These are phyloP conservation scores for Lipomyces yamanashiensis DNA, from an alignment of 805 yeast genomes.

Conservation along the genomic window DNA sequence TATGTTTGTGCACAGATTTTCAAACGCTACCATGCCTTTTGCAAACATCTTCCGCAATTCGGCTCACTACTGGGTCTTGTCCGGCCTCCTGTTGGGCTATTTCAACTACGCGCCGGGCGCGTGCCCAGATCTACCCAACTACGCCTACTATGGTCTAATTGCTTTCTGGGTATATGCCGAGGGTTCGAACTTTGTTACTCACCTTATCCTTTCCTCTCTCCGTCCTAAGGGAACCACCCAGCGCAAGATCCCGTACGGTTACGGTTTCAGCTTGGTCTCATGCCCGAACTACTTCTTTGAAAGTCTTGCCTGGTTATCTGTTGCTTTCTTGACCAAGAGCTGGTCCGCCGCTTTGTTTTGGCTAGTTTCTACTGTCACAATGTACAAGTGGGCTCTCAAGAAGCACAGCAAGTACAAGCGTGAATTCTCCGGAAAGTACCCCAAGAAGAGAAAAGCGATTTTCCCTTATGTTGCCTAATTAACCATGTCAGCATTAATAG, in stretches of 20 bases:
- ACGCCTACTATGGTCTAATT: slow-evolving; percentile 10
- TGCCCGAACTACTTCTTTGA: slow-evolving; percentile 96
- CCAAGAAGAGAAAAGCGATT: slow-evolving; percentile 75
- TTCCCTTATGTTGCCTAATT: slow-evolving; percentile 63
- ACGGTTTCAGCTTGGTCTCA: slow-evolving; percentile 76
- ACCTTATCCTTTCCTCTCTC: slow-evolving; percentile 61
- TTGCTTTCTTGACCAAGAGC: slow-evolving; percentile 71
- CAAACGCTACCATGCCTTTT: slow-evolving; percentile 90
- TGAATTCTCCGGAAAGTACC: slow-evolving; percentile 73
- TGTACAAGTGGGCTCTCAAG: slow-evolving; percentile 91
- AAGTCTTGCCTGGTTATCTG: slow-evolving; percentile 70
- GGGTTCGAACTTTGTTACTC: slow-evolving; percentile 72
- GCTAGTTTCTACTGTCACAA: slow-evolving; percentile 74
- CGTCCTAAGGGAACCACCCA: slow-evolving; percentile 44
- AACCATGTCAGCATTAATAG: background rate
- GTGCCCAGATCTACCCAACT: slow-evolving; percentile 9
- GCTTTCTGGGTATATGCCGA: slow-evolving; percentile 55
- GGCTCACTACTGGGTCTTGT: slow-evolving; percentile 91
- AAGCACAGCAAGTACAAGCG: slow-evolving; percentile 72
- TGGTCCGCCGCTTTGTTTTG: slow-evolving; percentile 65
- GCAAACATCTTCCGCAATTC: slow-evolving; percentile 86
- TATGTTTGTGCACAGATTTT: slow-evolving; percentile 78
- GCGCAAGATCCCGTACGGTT: slow-evolving; percentile 79
- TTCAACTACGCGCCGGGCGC: slow-evolving; percentile 54
- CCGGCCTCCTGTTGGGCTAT: slow-evolving; percentile 64